Base-by-base conservation (phyloP, 2,329 filamentous ascomycete genomes). In the Fusarium incarnatum region DNA sequence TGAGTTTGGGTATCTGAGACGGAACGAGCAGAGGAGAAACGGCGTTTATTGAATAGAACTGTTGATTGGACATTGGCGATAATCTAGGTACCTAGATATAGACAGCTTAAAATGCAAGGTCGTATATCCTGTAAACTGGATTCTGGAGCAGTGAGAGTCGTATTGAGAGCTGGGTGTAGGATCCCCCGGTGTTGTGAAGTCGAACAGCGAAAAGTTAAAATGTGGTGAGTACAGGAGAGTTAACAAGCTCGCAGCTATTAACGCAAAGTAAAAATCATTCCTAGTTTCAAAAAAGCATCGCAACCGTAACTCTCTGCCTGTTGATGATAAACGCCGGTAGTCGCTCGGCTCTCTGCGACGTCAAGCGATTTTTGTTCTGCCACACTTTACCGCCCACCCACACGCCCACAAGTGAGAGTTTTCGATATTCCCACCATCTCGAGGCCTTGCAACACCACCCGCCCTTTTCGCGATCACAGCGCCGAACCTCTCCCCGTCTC, bases 401-500 rank as follows among this genome's bases (percentile, higher is more conserved):
- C 80, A 81, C 80, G 76, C 80, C 80, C 81, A 83, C 81, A 83
- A 82, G 81, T 81, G 77, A 72, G 67, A 83, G 81, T 79, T 79
- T 75, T 81, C 77, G 79, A 81, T 81, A 81, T 81, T 81, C 77
- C 75, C 75, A 79, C 74, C 76, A 75, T 64, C 65, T 65, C 67
- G 66, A 73, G 54, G 70, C 70, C 69, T 72, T 71, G 64, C 71
- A 74, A 73, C 73, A 75, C 70, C 69, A 75, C 67, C 69, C 72
- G 65, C 67, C 64, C 64, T 65, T 73, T 71, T 60, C 23, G 70
- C 70, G 69, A 73, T 68, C 65, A 66, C 72, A 73, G 68, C 70
- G 72, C 63, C 71, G 67, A 73, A 76, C 60, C 67, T 68, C 67
- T 72, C 57, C 45, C 54, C 64, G 49, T 70, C 66, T 69, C 61